phyloP scores from a whole-genome alignment of 225 moss, liverwort and hornwort species.

The Straminergon stramineum region DNA sequence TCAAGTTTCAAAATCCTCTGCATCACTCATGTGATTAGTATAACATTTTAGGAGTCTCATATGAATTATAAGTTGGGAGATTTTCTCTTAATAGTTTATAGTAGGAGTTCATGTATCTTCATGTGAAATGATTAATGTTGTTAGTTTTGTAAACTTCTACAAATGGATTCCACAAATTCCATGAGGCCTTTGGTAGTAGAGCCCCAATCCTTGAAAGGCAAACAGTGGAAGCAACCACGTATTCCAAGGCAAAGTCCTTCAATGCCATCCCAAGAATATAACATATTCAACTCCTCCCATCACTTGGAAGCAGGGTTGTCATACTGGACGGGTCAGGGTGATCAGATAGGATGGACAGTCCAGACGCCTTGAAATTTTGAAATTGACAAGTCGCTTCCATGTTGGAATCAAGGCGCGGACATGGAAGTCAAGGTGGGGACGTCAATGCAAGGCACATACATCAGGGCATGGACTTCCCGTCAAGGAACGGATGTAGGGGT shows the following conservation, averaged over 20 bases:
- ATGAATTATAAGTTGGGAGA: background rate
- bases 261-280: background rate
- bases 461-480: too few species aligned
- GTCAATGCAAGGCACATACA: too few species aligned
- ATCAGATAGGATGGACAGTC: too few species aligned
- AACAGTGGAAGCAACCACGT: background rate
- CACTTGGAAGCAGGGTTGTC: background rate
- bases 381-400: too few species aligned
- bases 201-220: background rate
- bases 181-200: background rate
- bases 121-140: background rate
- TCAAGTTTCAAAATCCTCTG: background rate
- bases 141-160: background rate
- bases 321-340: too few species aligned
- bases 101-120: background rate
- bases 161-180: background rate
- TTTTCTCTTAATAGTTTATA: background rate
- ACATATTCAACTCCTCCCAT: background rate
- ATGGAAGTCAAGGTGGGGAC: too few species aligned
- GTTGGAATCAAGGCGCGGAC: too few species aligned
- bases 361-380: too few species aligned
- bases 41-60: background rate
- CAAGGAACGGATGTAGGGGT: too few species aligned
- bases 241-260: background rate
- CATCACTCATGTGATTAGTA: background rate